phyloP scores from a whole-genome alignment of 2,329 filamentous ascomycete species.

The Apiospora sp. region DNA sequence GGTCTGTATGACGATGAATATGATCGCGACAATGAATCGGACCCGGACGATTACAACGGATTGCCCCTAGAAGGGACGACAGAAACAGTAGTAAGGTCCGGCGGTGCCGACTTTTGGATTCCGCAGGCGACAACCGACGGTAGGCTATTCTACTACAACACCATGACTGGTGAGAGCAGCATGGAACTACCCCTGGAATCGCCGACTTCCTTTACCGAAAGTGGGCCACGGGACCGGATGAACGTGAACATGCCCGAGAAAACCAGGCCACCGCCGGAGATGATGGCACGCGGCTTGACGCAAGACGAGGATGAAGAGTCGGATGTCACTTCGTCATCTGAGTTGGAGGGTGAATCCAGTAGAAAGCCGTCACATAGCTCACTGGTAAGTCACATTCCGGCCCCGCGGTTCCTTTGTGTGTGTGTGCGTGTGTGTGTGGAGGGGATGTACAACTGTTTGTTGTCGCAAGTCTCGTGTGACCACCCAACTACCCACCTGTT shows the following conservation, averaged over 20 bases:
- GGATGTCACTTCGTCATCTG: constrained; percentile 81
- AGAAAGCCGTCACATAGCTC: constrained; percentile 75
- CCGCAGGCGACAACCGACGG: constrained; percentile 95
- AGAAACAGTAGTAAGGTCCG: constrained; percentile 65
- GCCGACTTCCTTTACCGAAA: constrained; percentile 80
- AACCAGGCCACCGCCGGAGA: constrained; percentile 86
- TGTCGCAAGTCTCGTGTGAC: constrained; percentile 22
- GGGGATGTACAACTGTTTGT: constrained; percentile 5
- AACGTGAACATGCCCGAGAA: constrained; percentile 90
- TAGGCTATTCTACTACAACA: constrained; percentile 97
- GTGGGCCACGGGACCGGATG: constrained; percentile 85
- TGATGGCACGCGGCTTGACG: constrained; percentile 84
- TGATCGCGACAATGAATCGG: constrained; percentile 72
- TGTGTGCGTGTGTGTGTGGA: neutral
- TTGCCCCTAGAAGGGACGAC: constrained; percentile 73
- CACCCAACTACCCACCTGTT: constrained; percentile 1
- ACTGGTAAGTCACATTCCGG: constrained; percentile 58
- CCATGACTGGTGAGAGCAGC: constrained; percentile 91
- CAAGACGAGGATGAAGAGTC: constrained; percentile 93
- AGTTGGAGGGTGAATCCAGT: constrained; percentile 79
- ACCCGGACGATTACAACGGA: constrained; percentile 65
- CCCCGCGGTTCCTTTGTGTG: neutral
- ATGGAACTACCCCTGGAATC: constrained; percentile 95
- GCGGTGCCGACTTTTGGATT: constrained; percentile 97
- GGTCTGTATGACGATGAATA: constrained; percentile 72